Conservation (phyloP, 345 rosid genomes). For the Citrus sp. region DNA sequence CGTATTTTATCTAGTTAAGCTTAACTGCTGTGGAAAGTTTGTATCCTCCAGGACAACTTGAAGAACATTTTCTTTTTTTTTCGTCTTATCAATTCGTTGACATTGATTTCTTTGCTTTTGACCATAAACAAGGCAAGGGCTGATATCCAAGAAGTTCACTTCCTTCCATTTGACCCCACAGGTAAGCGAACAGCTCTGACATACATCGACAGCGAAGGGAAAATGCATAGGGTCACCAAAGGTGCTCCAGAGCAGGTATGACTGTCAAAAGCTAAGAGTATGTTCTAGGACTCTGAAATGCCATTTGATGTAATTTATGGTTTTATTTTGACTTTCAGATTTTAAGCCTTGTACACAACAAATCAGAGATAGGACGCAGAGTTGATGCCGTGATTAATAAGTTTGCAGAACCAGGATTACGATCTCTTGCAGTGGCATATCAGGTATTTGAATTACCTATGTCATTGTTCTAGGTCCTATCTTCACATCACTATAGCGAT, state of each 20-base stretch:
- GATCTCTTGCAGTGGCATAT: conserved; percentile 64
- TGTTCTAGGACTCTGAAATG: background rate
- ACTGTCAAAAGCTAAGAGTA: background rate
- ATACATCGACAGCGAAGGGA: conserved; percentile 45
- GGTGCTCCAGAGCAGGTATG: conserved; percentile 67
- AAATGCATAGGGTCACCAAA: conserved; percentile 67
- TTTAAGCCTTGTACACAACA: conserved; percentile 45
- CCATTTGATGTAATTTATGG: conserved; percentile 6
- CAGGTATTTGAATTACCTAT: conserved; percentile 32
- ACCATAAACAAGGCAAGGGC: conserved; percentile 38
- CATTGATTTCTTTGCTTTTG: conserved; percentile 7
- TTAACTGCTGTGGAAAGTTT: background rate
- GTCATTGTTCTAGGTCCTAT: background rate
- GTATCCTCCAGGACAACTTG: background rate
- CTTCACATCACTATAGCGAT: background rate
- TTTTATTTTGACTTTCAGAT: conserved; percentile 29
- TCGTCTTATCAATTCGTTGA: background rate
- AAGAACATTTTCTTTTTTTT: background rate
- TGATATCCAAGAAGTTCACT: conserved; percentile 60
- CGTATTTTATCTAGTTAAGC: conserved; percentile 17
- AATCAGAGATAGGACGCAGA: conserved; percentile 50
- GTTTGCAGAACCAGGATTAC: conserved; percentile 55
- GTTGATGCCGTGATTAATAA: conserved; percentile 47
- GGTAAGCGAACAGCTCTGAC: conserved; percentile 64
- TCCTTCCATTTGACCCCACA: conserved; percentile 62